These are phyloP conservation scores for Aureobasidium musti DNA, from an alignment of 2,329 filamentous ascomycete genomes.

Conservation along the genomic window DNA sequence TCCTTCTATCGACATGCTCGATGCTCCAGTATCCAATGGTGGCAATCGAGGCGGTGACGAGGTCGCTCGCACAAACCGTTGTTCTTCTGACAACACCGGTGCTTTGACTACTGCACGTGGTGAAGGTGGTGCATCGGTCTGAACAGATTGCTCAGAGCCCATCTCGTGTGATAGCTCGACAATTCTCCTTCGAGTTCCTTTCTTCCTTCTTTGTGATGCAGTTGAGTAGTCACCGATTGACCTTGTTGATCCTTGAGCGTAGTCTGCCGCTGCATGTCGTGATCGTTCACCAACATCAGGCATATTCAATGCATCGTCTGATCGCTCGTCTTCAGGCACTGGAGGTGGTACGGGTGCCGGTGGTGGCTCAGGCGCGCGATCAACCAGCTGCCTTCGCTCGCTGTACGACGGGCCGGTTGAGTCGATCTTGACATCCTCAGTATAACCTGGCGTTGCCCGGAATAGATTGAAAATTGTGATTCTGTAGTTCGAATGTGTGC, in stretches of 20 bases:
- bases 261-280: not conserved
- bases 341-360: constrained; percentile 73
- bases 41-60: constrained; percentile 28
- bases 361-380: constrained; percentile 72
- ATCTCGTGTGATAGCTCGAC: constrained; percentile 58
- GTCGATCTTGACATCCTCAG: constrained; percentile 88
- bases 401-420: constrained; percentile 77
- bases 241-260: constrained; percentile 5
- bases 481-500: constrained; percentile 81
- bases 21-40: constrained; percentile 30
- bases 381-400: constrained; percentile 81
- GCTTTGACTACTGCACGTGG: constrained; percentile 12
- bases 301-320: constrained; percentile 23
- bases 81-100: not conserved
- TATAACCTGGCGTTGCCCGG: constrained; percentile 82
- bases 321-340: constrained; percentile 41
- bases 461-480: constrained; percentile 96
- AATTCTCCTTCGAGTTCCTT: constrained; percentile 58
- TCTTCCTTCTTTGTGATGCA: constrained; percentile 46
- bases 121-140: constrained; percentile 16
- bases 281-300: not conserved
- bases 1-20: constrained; percentile 7
- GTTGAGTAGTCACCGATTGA: constrained; percentile 16
- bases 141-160: constrained; percentile 24
- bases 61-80: constrained; percentile 6